These are phyloP conservation scores for Populus pruinosa DNA, from an alignment of 345 rosid genomes.

Conservation along the genomic window DNA sequence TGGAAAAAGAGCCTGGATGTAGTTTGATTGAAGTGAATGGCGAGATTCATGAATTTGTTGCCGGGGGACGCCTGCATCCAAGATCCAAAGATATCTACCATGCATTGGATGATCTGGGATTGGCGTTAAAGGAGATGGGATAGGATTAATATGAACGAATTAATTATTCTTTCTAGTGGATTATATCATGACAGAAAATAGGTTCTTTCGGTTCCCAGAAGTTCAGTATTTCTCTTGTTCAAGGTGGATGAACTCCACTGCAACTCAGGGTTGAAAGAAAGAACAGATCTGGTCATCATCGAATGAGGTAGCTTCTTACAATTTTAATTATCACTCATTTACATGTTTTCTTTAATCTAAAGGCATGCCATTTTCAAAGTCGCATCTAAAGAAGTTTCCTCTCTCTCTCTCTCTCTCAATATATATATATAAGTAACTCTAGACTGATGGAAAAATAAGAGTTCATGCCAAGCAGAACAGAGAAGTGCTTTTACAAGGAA, in stretches of 20 bases:
- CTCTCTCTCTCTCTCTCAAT: no score
- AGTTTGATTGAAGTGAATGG: slow-evolving; percentile 72
- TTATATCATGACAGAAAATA: not conserved
- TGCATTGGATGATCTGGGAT: slow-evolving; percentile 35
- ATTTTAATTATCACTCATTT: not conserved
- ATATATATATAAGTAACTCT: not conserved
- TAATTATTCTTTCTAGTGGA: not conserved
- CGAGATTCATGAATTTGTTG: slow-evolving; percentile 73
- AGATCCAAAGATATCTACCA: slow-evolving; percentile 48
- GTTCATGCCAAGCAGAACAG: not conserved
- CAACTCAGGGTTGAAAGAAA: not conserved
- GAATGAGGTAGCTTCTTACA: not conserved
- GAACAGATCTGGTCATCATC: not conserved
- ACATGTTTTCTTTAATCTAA: not conserved
- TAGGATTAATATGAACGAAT: not conserved
- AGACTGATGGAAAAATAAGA: not conserved
- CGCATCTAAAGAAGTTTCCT: not conserved
- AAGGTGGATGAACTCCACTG: not conserved
- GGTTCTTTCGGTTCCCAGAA: not conserved
- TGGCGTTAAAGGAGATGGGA: not conserved
- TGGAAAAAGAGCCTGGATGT: slow-evolving; percentile 67
- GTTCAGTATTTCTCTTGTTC: not conserved
- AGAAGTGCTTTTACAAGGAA: not conserved
- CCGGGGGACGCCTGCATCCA: slow-evolving; percentile 64
- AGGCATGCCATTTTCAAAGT: not conserved